Base-by-base conservation (phyloP, 2,329 filamentous ascomycete species). In the Xenoacremonium recifei region DNA sequence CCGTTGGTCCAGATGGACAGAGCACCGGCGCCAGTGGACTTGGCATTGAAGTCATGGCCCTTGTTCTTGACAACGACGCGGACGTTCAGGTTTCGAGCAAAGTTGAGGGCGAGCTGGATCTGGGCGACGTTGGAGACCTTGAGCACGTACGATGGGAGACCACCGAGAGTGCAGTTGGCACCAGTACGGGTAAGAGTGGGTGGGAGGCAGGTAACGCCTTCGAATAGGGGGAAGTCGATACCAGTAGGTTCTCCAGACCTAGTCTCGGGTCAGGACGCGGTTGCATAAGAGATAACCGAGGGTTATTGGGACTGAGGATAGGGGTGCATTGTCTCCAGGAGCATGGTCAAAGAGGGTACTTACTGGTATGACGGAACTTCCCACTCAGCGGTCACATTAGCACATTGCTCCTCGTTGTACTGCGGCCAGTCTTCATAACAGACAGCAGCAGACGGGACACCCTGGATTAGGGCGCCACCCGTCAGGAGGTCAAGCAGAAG, bases 1-100 rank as follows among this genome's bases (percentile, higher is more conserved):
- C 71, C 60, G 47, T 80, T 77, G 10, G 73, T 80, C 71, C 80
- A 82, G 37, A 82, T 66, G 7, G 70, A 67, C 4, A 82, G 59
- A 1, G 75, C 68, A 4, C 80, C 80, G 21, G 72, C 73, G 16
- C 80, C 81, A 0, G 78, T 78, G 2, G 74, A 78, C 39, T 76
- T 76, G 35, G 79, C 81, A 17, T 63, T 59, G 55, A 71, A 73
- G 48, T 73, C 70, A 48, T 76, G 73, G 40, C 71, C 72, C 1
- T 71, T 76, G 59, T 75, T 60, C 42, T 50, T 73, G 40, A 75
- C 62, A 16, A 72, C 66, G 20, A 75, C 55, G 4, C 71, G 70
- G 7, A 75, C 51, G 52, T 72, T 70, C 19, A 61, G 52, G 37
- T 62, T 65, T 17, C 66, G 62, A 15, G 72, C 71, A 51, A 76